phyloP scores from a whole-genome alignment of 2,329 filamentous ascomycete species.

The Beauveria caledonica region DNA sequence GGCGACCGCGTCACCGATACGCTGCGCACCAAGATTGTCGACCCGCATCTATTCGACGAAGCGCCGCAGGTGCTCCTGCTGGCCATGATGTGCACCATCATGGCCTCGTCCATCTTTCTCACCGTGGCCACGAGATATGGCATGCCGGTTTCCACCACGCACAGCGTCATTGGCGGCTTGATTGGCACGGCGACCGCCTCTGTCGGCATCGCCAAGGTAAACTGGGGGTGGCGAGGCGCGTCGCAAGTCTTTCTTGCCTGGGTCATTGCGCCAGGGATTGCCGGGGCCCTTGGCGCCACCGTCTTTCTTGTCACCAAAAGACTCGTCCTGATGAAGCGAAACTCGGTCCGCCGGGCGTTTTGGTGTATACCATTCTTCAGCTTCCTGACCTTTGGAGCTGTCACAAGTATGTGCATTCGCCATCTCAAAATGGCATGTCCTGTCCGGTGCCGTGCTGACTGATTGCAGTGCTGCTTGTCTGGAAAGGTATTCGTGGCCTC shows the following conservation, averaged over 20 bases:
- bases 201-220: slow-evolving; percentile 27
- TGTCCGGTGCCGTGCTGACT: slow-evolving; percentile 11
- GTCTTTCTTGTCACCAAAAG: slow-evolving; percentile 29
- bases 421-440: neutral
- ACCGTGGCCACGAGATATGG: slow-evolving; percentile 43
- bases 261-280: slow-evolving; percentile 27
- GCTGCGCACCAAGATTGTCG: slow-evolving; percentile 39
- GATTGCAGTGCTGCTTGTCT: slow-evolving; percentile 42
- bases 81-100: slow-evolving; percentile 45
- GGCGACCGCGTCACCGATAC: slow-evolving; percentile 33
- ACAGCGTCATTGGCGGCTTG: slow-evolving; percentile 39
- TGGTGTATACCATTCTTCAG: slow-evolving; percentile 30
- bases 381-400: slow-evolving; percentile 27
- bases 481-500: slow-evolving; percentile 26
- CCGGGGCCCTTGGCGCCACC: slow-evolving; percentile 23
- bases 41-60: slow-evolving; percentile 32
- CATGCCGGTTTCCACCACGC: slow-evolving; percentile 46
- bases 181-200: slow-evolving; percentile 29
- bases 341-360: slow-evolving; percentile 26
- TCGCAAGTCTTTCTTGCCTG: slow-evolving; percentile 32
- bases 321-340: slow-evolving; percentile 20
- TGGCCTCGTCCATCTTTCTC: slow-evolving; percentile 43
- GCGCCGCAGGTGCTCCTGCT: slow-evolving; percentile 41
- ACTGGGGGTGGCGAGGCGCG: slow-evolving; percentile 30
- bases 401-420: slow-evolving; percentile 23